phyloP scores from a whole-genome alignment of 129 eudicot species.

The Arctium minus region DNA sequence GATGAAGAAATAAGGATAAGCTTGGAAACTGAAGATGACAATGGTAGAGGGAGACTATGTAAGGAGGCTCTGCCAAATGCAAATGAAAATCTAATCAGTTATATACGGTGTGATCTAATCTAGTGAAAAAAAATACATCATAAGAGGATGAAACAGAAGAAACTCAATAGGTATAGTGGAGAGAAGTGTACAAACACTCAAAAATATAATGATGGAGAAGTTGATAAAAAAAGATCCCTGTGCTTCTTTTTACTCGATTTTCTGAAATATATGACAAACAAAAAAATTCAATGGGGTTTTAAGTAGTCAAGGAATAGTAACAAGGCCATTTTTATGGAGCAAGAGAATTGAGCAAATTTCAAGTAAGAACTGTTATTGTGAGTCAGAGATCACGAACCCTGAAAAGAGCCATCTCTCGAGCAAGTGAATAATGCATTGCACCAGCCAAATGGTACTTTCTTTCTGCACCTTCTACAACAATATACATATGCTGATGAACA shows the following conservation, averaged over 20 bases:
- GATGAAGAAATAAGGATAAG: neutral
- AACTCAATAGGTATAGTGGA: too few species aligned
- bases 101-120: neutral
- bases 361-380: neutral
- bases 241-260: neutral
- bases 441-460: constrained; percentile 64
- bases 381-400: constrained; percentile 52
- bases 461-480: constrained; percentile 62
- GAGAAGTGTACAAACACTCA: neutral
- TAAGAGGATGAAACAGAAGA: too few species aligned
- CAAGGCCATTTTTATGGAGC: too few species aligned
- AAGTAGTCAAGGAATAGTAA: neutral
- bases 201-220: neutral
- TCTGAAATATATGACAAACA: neutral
- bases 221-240: neutral
- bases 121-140: neutral
- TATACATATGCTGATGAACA: constrained; percentile 78
- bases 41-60: neutral
- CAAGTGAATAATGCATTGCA: constrained; percentile 80
- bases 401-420: constrained; percentile 79
- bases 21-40: neutral
- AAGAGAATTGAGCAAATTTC: neutral
- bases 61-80: neutral
- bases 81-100: neutral
- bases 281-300: neutral